phyloP scores from a whole-genome alignment of 345 rosid genomes.

The Eucalyptus caleyi region DNA sequence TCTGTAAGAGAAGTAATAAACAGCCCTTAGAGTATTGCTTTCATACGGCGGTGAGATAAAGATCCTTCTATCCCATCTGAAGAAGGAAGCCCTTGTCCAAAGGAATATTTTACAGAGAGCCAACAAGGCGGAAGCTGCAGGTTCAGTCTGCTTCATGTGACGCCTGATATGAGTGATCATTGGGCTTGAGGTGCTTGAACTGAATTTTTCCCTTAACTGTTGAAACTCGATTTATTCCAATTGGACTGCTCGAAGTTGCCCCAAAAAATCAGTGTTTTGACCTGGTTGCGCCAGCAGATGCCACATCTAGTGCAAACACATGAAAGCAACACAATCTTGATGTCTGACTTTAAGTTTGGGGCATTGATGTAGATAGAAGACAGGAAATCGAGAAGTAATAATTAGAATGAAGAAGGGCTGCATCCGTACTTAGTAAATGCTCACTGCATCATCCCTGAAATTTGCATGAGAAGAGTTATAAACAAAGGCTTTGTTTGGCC shows the following conservation, averaged over 20 bases:
- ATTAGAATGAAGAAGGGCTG: background rate
- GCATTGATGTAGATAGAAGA: background rate
- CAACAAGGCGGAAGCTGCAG: too few relatives aligned
- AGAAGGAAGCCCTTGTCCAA: too few relatives aligned
- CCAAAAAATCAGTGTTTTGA: background rate
- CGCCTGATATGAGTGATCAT: background rate
- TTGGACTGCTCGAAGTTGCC: background rate
- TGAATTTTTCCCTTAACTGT: background rate
- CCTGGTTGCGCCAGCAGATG: background rate
- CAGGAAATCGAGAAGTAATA: background rate
- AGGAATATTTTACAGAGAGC: too few relatives aligned
- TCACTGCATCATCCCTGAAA: background rate
- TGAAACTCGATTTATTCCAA: background rate
- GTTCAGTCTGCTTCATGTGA: background rate
- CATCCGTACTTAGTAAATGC: background rate
- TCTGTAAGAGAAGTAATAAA: background rate
- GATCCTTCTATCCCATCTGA: too few relatives aligned
- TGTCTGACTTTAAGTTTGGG: background rate
- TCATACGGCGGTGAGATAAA: too few relatives aligned
- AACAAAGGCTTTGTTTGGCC: background rate
- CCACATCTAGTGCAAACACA: background rate
- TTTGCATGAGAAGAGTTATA: background rate
- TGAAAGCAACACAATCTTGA: background rate
- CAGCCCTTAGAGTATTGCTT: background rate
- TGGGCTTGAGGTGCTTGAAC: background rate